Evolutionary conservation across 2,329 filamentous ascomycete genomes (phyloP).

Genomic region (Neocatenulostroma microsporum): DNA sequence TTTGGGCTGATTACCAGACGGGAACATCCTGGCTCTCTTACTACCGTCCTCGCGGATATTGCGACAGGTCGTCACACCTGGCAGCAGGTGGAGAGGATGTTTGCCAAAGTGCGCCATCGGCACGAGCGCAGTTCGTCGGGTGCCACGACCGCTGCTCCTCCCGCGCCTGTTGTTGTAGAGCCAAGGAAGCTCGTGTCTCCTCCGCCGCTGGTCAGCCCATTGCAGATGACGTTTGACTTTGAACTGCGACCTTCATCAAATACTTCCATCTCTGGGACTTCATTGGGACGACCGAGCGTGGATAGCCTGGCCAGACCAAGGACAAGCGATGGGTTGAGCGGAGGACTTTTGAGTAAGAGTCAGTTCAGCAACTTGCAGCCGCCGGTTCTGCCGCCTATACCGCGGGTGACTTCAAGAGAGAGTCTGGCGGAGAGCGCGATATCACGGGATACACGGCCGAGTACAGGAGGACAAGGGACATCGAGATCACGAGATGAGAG

Average conservation of each 20-base stretch:
- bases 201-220: constrained; percentile 19
- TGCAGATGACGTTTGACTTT: constrained; percentile 26
- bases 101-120: constrained; percentile 5
- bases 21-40: too few species aligned
- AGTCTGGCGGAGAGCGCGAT: too few species aligned
- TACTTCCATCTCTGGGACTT: constrained; percentile 9
- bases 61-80: too few species aligned
- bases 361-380: constrained; percentile 26
- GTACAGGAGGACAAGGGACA: too few species aligned
- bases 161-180: neutral
- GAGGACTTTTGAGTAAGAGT: neutral
- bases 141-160: neutral
- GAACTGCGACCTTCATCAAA: constrained; percentile 15
- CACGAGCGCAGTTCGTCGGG: constrained; percentile 4
- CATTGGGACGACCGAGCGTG: constrained; percentile 6
- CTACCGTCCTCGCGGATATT: too few species aligned
- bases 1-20: too few species aligned
- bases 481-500: constrained; percentile 13
- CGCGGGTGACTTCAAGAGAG: constrained; percentile 33
- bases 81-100: too few species aligned
- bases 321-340: constrained; percentile 18
- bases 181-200: neutral
- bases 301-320: constrained; percentile 13
- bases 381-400: constrained; percentile 39
- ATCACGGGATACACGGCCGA: too few species aligned